phyloP scores from a whole-genome alignment of 306 rosid species.

The Trifolium pratense region DNA sequence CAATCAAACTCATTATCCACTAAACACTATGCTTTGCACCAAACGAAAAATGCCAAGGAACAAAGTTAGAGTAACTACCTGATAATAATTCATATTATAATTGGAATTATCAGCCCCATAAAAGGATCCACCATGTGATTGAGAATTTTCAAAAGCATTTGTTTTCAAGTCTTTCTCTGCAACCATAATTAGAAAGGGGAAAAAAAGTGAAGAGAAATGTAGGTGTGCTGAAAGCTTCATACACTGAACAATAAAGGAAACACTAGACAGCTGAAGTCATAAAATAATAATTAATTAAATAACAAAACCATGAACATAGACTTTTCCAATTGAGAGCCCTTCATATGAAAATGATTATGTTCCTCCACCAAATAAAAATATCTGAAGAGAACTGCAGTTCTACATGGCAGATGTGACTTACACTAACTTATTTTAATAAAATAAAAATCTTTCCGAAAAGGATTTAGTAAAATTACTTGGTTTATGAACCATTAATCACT shows the following conservation, averaged over 20 bases:
- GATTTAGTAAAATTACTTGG: slow-evolving; percentile 8
- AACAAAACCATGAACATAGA: slow-evolving; percentile 21
- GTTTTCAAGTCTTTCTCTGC: slow-evolving; percentile 62
- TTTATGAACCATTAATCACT: slow-evolving; percentile 19
- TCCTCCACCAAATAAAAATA: slow-evolving; percentile 12
- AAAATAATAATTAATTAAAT: slow-evolving; percentile 4
- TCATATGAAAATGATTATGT: slow-evolving; percentile 4
- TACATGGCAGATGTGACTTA: slow-evolving; percentile 11
- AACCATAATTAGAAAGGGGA: slow-evolving; percentile 34
- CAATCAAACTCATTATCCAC: slow-evolving; percentile 4
- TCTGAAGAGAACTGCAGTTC: slow-evolving; percentile 22
- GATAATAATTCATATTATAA: slow-evolving; percentile 60
- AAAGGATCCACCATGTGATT: slow-evolving; percentile 51
- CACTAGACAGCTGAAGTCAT: slow-evolving; percentile 3
- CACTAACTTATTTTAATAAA: not conserved
- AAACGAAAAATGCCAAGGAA: slow-evolving; percentile 23
- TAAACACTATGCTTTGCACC: slow-evolving; percentile 19
- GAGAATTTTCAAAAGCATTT: slow-evolving; percentile 56
- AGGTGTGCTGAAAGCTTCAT: slow-evolving; percentile 12
- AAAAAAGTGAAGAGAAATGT: slow-evolving; percentile 12
- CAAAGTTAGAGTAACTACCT: slow-evolving; percentile 54
- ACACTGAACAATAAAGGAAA: slow-evolving; percentile 9
- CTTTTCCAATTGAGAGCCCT: slow-evolving; percentile 24
- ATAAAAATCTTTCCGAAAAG: not conserved
- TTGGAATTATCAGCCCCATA: slow-evolving; percentile 59